Evolutionary conservation across 1,139 yeast species (phyloP).

Genomic region (Yamadazyma sp.): DNA sequence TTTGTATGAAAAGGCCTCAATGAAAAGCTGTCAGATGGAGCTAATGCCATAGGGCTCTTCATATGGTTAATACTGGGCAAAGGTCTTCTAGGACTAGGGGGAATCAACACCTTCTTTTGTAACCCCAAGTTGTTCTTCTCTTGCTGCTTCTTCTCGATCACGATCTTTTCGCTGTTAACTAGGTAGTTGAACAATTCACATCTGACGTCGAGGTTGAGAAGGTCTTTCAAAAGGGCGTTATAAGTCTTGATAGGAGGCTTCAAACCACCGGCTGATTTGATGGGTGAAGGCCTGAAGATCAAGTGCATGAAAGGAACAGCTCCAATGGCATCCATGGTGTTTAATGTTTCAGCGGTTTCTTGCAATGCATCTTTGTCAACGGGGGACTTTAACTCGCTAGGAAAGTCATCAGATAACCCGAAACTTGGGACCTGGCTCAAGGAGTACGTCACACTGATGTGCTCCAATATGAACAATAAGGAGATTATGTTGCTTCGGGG

Average conservation of each 20-base stretch:
- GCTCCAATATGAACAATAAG: conserved; percentile 37
- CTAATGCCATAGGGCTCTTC: conserved; percentile 12
- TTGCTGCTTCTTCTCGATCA: conserved; percentile 28
- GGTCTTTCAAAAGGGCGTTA: conserved; percentile 26
- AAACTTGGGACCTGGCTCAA: conserved; percentile 27
- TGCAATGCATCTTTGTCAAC: conserved; percentile 13
- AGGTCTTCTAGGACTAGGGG: conserved; percentile 18
- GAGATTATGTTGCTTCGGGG: conserved; percentile 47
- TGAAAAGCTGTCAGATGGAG: conserved; percentile 31
- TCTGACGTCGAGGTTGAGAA: conserved; percentile 28
- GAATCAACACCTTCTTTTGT: conserved; percentile 23
- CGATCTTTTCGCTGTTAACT: conserved; percentile 32
- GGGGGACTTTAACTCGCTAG: conserved; percentile 17
- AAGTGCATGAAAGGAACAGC: conserved; percentile 43
- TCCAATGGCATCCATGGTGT: conserved; percentile 39
- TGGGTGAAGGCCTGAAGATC: conserved; percentile 41
- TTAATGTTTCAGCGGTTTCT: conserved; percentile 21
- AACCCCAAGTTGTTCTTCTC: conserved; percentile 28
- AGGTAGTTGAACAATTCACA: conserved; percentile 25
- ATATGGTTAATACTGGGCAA: conserved; percentile 1
- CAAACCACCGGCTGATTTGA: conserved; percentile 38
- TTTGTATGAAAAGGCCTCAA: conserved; percentile 46
- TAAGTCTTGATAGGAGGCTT: conserved; percentile 40
- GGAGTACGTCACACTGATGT: conserved; percentile 27
- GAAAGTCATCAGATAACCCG: conserved; percentile 30